Evolutionary conservation across 2,329 filamentous ascomycete species (phyloP).

Genomic region (Cladobotryum protrusum): DNA sequence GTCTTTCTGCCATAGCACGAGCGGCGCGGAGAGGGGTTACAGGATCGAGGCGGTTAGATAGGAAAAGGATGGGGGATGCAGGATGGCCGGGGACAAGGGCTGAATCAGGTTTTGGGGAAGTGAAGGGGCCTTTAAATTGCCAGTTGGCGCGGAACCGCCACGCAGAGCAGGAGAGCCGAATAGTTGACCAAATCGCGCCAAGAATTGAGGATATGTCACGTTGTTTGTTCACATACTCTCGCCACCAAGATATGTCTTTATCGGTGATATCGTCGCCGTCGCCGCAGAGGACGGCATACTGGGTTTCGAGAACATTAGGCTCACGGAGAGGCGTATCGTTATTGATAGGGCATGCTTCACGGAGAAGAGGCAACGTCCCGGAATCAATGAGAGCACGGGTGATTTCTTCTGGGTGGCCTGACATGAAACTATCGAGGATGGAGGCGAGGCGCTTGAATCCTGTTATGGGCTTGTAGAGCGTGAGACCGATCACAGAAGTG

Average conservation of each 20-base stretch:
- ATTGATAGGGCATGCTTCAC: conserved; percentile 15
- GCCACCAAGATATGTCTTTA: conserved; percentile 20
- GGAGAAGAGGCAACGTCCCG: conserved; percentile 15
- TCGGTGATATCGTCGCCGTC: conserved; percentile 25
- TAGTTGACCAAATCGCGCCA: conserved; percentile 27
- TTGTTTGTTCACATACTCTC: conserved; percentile 24
- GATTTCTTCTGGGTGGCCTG: conserved; percentile 12
- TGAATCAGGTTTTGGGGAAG: conserved; percentile 20
- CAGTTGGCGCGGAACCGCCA: conserved; percentile 33
- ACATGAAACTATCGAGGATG: conserved; percentile 15
- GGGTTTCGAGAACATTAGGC: conserved; percentile 16
- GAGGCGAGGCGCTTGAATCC: conserved; percentile 12
- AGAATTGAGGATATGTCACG: conserved; percentile 23
- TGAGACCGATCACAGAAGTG: conserved; percentile 17
- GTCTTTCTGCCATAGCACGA: conserved; percentile 22
- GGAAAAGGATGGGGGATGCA: conserved; percentile 37
- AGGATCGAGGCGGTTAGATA: conserved; percentile 38
- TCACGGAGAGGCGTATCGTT: background rate
- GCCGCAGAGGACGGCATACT: conserved; percentile 26
- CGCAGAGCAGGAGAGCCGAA: conserved; percentile 34
- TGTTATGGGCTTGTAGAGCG: conserved; percentile 26
- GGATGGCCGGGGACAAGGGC: conserved; percentile 26
- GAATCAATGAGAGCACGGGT: background rate
- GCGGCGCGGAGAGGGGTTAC: conserved; percentile 38
- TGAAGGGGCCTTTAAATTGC: conserved; percentile 33